Evolutionary conservation across 108 stramenopile genomes (phyloP).

Genomic region (Pseudonitzschia delicatissima): DNA sequence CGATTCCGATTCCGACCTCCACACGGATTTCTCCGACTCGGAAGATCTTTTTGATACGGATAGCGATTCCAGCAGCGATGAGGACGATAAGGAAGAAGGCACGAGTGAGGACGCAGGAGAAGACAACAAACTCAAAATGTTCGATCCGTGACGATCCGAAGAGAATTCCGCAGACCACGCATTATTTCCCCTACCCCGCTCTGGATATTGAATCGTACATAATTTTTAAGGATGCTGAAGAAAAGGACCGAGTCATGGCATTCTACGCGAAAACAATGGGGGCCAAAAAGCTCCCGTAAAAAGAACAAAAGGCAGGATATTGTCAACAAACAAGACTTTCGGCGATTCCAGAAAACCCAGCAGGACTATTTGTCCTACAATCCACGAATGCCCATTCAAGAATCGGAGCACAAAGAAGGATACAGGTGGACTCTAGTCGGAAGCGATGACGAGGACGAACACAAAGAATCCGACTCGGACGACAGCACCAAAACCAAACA

Average conservation of each 20-base stretch:
- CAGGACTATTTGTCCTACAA: not conserved
- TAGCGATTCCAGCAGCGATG: slow-evolving; percentile 6
- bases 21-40: not conserved
- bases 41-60: not conserved
- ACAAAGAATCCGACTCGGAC: no score
- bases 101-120: not conserved
- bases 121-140: no score
- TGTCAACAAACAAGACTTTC: not conserved
- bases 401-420: slow-evolving; percentile 2
- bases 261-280: slow-evolving; percentile 7
- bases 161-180: not conserved
- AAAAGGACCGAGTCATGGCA: slow-evolving; percentile 6
- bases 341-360: not conserved
- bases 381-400: not conserved
- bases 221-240: not conserved
- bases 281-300: slow-evolving; percentile 5
- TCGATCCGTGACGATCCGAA: slow-evolving; percentile 2
- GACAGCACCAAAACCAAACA: no score
- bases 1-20: slow-evolving; percentile 5
- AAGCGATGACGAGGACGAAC: not conserved
- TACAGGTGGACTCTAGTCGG: slow-evolving; percentile 6
- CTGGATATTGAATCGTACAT: slow-evolving; percentile 20
- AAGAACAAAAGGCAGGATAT: slow-evolving; percentile 8
- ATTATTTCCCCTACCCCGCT: slow-evolving; percentile 24
- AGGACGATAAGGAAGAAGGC: not conserved